Conservation (phyloP, 768 basidiomycete genomes). For the Gelatoporia subvermispora region DNA sequence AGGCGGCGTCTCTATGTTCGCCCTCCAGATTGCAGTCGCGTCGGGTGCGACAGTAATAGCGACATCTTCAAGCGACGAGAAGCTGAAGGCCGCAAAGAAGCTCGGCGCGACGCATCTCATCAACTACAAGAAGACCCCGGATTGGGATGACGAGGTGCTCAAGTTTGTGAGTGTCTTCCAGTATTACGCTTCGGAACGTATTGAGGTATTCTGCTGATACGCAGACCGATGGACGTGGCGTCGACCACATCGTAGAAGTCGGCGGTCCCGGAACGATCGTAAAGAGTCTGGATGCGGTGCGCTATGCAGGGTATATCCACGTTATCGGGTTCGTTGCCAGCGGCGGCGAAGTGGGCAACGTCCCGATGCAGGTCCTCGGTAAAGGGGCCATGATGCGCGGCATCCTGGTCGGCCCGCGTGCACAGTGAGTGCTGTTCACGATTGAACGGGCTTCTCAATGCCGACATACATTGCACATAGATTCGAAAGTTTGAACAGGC, state of each 20-base stretch:
- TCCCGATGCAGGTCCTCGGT: constrained; percentile 11
- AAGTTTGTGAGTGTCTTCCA: constrained; percentile 32
- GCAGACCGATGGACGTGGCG: constrained; percentile 26
- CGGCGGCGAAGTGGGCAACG: too few relatives aligned
- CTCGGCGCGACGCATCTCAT: constrained; percentile 58
- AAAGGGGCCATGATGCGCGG: constrained; percentile 38
- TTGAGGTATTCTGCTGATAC: background rate
- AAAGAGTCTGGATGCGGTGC: constrained; percentile 37
- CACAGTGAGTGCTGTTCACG: constrained; percentile 42
- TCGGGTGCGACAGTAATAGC: constrained; percentile 60
- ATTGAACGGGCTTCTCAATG: too few relatives aligned
- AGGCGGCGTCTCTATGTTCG: constrained; percentile 55
- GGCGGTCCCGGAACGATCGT: constrained; percentile 48
- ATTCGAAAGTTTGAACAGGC: constrained; percentile 49
- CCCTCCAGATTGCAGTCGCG: constrained; percentile 53
- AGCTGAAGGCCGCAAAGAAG: constrained; percentile 45
- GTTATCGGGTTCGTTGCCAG: constrained; percentile 49
- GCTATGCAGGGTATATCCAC: constrained; percentile 41
- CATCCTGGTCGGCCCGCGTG: constrained; percentile 49
- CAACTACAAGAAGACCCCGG: constrained; percentile 52
- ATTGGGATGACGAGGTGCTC: constrained; percentile 54
- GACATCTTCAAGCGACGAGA: constrained; percentile 64
- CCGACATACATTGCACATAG: constrained; percentile 19
- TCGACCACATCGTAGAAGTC: constrained; percentile 43
- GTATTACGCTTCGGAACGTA: background rate